Conservation (phyloP, 768 basidiomycete genomes). For the Rhodosporidiobolus sp. region DNA sequence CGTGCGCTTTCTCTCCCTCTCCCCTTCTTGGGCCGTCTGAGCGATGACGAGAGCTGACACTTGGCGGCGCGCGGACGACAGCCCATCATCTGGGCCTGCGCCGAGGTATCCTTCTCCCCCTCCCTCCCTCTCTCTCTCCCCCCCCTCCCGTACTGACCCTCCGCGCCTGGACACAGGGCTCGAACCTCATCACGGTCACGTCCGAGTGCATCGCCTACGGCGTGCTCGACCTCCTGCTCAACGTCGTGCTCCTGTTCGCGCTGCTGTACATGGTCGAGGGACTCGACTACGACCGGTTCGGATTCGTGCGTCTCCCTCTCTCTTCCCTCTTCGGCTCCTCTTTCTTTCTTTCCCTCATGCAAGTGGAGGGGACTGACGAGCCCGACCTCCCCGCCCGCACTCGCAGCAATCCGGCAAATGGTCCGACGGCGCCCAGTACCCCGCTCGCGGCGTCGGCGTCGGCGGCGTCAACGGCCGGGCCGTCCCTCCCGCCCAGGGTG, state of each 20-base stretch:
- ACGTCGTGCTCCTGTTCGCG: neutral
- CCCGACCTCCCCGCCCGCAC: too few relatives aligned
- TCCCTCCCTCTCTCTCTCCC: neutral
- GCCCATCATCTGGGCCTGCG: constrained; percentile 14
- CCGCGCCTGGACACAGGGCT: constrained; percentile 51
- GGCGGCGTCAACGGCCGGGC: too few relatives aligned
- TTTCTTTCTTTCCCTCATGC: too few relatives aligned
- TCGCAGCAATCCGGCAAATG: too few relatives aligned
- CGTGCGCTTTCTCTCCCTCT: neutral
- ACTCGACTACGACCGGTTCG: neutral
- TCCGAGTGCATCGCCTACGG: constrained; percentile 10
- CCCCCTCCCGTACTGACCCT: neutral
- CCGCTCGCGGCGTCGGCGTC: too few relatives aligned
- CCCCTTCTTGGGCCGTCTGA: neutral
- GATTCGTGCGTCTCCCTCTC: constrained; percentile 1
- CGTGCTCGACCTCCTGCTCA: constrained; percentile 12
- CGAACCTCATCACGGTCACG: constrained; percentile 52
- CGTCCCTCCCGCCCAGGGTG: too few relatives aligned
- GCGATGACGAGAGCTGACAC: too few relatives aligned
- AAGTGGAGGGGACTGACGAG: too few relatives aligned
- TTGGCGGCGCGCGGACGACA: neutral
- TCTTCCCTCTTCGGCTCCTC: too few relatives aligned
- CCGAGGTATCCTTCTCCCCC: constrained; percentile 1
- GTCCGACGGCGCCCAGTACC: too few relatives aligned
- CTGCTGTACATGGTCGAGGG: constrained; percentile 1